These are phyloP conservation scores for Aspergillus affinis DNA, from an alignment of 495 filamentous ascomycete species.

Conservation along the genomic window DNA sequence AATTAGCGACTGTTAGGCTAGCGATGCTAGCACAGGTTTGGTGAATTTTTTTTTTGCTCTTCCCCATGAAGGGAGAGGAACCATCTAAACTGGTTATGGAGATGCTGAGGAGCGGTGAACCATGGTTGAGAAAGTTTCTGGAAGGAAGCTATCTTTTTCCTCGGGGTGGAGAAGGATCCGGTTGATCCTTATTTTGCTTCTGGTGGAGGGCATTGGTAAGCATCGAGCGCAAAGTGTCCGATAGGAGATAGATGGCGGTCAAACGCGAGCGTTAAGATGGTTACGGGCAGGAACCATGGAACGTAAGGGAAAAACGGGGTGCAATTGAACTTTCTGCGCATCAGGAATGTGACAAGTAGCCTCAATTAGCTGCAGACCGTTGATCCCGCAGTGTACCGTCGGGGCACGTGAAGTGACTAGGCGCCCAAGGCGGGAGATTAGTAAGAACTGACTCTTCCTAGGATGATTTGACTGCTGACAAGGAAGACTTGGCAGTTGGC, in stretches of 20 bases:
- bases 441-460: neutral
- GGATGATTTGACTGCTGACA: neutral
- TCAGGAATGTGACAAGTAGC: neutral
- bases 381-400: neutral
- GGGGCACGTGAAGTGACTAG: neutral
- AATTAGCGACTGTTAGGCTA: neutral
- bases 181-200: constrained; percentile 18
- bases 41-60: neutral
- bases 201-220: constrained; percentile 5
- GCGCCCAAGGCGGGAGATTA: too few relatives aligned
- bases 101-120: constrained; percentile 20
- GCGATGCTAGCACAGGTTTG: neutral
- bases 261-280: neutral
- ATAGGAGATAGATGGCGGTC: neutral
- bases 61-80: neutral
- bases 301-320: neutral
- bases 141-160: constrained; percentile 16
- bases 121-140: constrained; percentile 20
- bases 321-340: neutral
- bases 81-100: neutral
- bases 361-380: neutral
- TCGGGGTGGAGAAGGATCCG: constrained; percentile 12
- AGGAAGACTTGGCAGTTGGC: neutral
- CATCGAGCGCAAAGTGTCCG: neutral
- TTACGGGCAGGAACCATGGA: neutral